Evolutionary conservation across 1,284 basidiomycete genomes (phyloP).

Genomic region (Golubevia pallescens): DNA sequence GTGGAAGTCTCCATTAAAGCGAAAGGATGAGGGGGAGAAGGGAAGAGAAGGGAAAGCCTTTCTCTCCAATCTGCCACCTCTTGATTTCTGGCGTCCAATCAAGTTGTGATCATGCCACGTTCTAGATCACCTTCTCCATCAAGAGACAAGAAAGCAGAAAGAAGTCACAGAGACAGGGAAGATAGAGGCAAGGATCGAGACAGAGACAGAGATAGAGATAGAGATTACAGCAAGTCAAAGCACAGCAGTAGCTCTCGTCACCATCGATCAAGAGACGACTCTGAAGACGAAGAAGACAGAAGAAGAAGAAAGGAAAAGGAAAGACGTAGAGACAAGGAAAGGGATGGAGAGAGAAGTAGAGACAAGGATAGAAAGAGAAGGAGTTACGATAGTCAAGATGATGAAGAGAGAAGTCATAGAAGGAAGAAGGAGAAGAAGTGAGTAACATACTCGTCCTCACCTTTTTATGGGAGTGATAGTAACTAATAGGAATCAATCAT

Average conservation of each 20-base stretch:
- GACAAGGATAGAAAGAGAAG: slow-evolving; percentile 8
- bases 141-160: no score
- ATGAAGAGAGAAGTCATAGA: slow-evolving; percentile 9
- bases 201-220: not conserved
- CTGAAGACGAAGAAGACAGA: not conserved
- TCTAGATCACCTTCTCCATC: no score
- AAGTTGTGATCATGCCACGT: no score
- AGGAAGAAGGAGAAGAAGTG: slow-evolving; percentile 11
- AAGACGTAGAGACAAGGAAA: slow-evolving; percentile 4
- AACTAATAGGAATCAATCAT: no score
- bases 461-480: no score
- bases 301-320: not conserved
- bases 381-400: slow-evolving; percentile 6
- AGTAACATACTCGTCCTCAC: slow-evolving; percentile 1
- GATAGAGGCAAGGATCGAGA: not conserved
- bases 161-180: slow-evolving; percentile 2
- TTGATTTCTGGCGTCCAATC: no score
- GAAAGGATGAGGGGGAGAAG: no score
- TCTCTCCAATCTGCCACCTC: no score
- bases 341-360: slow-evolving; percentile 4
- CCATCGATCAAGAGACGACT: not conserved
- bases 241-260: not conserved
- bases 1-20: no score
- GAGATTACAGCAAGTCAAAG: slow-evolving; percentile 2
- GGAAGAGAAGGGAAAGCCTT: no score